phyloP scores from a whole-genome alignment of 495 filamentous ascomycete species.

The Penicillium odoratum region DNA sequence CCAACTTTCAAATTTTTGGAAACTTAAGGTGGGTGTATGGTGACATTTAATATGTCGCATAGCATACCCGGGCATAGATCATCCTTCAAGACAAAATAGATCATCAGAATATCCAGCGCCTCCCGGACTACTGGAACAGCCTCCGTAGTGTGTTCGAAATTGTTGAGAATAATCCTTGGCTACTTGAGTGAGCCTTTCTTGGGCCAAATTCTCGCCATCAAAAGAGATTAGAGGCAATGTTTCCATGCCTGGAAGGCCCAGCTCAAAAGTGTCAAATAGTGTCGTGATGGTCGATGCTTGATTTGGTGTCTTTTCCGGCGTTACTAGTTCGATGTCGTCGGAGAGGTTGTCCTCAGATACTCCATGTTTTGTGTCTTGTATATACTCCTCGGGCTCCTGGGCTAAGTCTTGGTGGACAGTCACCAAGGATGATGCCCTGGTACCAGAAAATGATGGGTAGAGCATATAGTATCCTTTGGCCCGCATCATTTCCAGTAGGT shows the following conservation, averaged over 20 bases:
- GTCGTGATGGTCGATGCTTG: conserved; percentile 29
- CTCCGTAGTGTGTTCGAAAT: conserved; percentile 40
- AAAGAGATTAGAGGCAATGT: conserved; percentile 39
- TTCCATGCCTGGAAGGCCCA: conserved; percentile 34
- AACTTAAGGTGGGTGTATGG: too few relatives aligned
- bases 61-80: background rate
- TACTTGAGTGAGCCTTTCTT: conserved; percentile 12
- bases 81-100: conserved; percentile 35
- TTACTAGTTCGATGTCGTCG: conserved; percentile 11
- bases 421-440: conserved; percentile 49
- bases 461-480: conserved; percentile 71
- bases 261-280: conserved; percentile 34
- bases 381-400: conserved; percentile 65
- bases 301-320: conserved; percentile 23
- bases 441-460: conserved; percentile 61
- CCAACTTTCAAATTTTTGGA: too few relatives aligned
- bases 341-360: background rate
- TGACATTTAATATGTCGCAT: too few relatives aligned
- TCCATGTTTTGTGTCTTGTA: conserved; percentile 14
- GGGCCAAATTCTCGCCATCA: conserved; percentile 28
- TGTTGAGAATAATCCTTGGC: conserved; percentile 30
- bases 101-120: conserved; percentile 18
- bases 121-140: conserved; percentile 24
- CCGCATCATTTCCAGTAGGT: conserved; percentile 69
- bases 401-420: conserved; percentile 74